A percentile compares a stretch with the other conserved stretches of the same genome.
Evolutionary conservation across 108 stramenopile genomes (phyloP).

Genomic region (Nannochloropsis salina): DNA sequence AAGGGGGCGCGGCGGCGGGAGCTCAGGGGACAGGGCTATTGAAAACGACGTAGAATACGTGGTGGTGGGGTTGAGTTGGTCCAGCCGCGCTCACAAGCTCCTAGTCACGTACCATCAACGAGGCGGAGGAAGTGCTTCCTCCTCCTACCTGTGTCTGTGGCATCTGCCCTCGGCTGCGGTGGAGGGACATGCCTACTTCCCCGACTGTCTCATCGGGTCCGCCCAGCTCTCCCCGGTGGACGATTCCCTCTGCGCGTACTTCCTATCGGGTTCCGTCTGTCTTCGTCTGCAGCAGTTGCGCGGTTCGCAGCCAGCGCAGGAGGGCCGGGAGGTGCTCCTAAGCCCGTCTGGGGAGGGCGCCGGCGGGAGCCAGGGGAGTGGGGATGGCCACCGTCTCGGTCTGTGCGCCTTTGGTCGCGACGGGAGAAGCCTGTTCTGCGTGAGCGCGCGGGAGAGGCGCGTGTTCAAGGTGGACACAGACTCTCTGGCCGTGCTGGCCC

Average conservation of each 20-base stretch:
- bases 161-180: background rate
- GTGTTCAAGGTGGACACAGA: background rate
- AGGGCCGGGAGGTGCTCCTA: background rate
- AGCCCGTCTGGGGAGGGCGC: background rate
- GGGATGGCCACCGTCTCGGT: background rate
- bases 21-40: background rate
- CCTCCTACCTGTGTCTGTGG: slow-evolving; percentile 1
- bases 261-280: background rate
- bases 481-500: background rate
- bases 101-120: slow-evolving; percentile 9
- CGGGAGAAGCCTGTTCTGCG: background rate
- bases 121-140: background rate
- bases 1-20: background rate
- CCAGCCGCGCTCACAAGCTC: background rate
- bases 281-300: background rate
- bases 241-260: background rate
- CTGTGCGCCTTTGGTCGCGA: background rate
- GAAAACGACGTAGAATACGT: background rate
- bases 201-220: background rate
- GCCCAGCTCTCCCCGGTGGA: background rate
- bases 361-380: background rate
- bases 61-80: background rate
- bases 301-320: background rate
- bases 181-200: background rate
- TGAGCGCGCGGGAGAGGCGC: background rate